Base-by-base conservation (phyloP, 2,329 filamentous ascomycete genomes). In the Paecilomyces fulvus region DNA sequence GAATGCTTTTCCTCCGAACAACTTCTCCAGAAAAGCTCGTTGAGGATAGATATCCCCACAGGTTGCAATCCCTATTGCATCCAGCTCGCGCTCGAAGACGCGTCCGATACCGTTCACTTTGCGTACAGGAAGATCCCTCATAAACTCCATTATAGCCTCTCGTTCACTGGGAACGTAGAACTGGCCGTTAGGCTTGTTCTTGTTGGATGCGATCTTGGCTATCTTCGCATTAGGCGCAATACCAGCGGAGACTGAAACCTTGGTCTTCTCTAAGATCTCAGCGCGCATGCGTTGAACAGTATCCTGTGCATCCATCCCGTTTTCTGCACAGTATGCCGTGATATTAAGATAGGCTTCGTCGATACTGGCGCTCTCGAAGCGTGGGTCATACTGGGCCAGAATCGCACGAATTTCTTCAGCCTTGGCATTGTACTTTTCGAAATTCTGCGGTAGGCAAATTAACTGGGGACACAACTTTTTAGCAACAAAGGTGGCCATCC, bases 261-360 rank as follows among this genome's bases (percentile, higher is more conserved):
- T 84, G 0, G 90, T 88, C 65, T 83, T 85, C 58, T 89, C 82
- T 37, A 87, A 79, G 1, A 99, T 83, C 65, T 95, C 85, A 10
- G 79, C 79, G 9, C 94, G 84, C 76, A 97, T 84, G 64, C 92
- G 85, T 49, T 84, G 79, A 11, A 96, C 88, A 0, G 80, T 89
- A 30, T 90, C 86, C 50, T 87, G 85, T 0, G 92, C 86, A 0
- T 73, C 77, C 68, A 92, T 79, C 10, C 81, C 67, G 59, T 92
- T 85, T 31, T 84, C 81, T 10, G 75, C 64, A 66, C 92, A 96
- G 68, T 95, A 97, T 53, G 86, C 78, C 0, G 94, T 97, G 57
- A 99, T 89, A 65, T 99, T 97, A 28, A 99, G 78, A 68, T 96
- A 99, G 0, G 94, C 94, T 71, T 99, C 94, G 64, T 99, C 94